Percentiles rank a stretch among this genome's conserved stretches.
These are phyloP conservation scores for Cryptococcus sp. DNA, from an alignment of 1,284 basidiomycete genomes.

Conservation along the genomic window DNA sequence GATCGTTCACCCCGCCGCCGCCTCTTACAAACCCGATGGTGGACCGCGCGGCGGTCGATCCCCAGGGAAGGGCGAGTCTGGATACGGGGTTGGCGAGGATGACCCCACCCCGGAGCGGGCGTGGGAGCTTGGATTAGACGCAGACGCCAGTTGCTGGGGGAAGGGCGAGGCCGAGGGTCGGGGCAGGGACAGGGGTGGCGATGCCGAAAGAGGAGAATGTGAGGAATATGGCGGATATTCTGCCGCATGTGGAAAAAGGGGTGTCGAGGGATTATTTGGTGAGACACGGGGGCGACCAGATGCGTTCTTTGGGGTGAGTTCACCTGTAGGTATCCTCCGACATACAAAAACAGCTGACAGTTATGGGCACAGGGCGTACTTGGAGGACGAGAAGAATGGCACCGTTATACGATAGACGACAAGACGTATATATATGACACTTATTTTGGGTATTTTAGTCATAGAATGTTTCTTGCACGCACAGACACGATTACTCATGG, in stretches of 20 bases:
- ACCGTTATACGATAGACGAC: constrained; percentile 47
- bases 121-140: background rate
- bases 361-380: constrained; percentile 59
- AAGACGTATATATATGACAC: no score
- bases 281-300: constrained; percentile 63
- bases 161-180: constrained; percentile 26
- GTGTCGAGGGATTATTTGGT: constrained; percentile 69
- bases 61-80: constrained; percentile 24
- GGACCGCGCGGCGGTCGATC: constrained; percentile 26
- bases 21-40: constrained; percentile 24
- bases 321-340: background rate
- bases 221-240: constrained; percentile 65
- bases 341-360: background rate
- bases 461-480: background rate
- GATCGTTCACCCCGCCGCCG: constrained; percentile 24
- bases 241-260: constrained; percentile 69
- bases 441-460: background rate
- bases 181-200: constrained; percentile 5
- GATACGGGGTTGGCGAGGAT: constrained; percentile 26
- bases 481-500: background rate
- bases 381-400: constrained; percentile 81
- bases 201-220: constrained; percentile 47
- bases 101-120: background rate
- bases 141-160: constrained; percentile 7
- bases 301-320: constrained; percentile 66